A percentile compares a stretch with the other conserved stretches of the same genome.
Evolutionary conservation across 768 basidiomycete genomes (phyloP).

Genomic region (Hygrocybe coccinea): DNA sequence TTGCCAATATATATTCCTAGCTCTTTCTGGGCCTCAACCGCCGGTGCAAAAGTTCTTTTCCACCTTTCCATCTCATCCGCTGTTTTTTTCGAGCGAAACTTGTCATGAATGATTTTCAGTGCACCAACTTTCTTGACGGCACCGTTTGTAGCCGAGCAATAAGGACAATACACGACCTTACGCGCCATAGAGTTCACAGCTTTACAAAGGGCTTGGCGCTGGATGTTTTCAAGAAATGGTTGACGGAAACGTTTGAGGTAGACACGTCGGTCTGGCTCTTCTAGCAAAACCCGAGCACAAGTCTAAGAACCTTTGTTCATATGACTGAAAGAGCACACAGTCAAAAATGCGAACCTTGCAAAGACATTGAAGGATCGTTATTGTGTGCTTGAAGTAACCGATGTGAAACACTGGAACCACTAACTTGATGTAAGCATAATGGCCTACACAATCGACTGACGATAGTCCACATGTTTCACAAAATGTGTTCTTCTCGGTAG

Average conservation of each 20-base stretch:
- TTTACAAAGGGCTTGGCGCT: conserved; percentile 77
- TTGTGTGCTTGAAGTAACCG: conserved; percentile 95
- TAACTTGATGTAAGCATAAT: conserved; percentile 98
- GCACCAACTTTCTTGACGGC: conserved; percentile 94
- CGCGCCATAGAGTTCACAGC: conserved; percentile 81
- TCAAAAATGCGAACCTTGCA: conserved; percentile 68
- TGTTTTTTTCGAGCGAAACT: conserved; percentile 91
- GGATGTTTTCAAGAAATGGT: conserved; percentile 87
- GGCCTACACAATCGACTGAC: conserved; percentile 93
- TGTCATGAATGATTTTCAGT: conserved; percentile 95
- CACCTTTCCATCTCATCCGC: conserved; percentile 84
- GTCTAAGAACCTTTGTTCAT: conserved; percentile 42
- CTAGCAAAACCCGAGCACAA: conserved; percentile 86
- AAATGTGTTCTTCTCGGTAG: conserved; percentile 84
- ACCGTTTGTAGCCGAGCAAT: conserved; percentile 91
- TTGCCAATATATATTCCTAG: conserved; percentile 79
- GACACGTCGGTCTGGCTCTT: conserved; percentile 76
- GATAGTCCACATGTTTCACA: conserved; percentile 94
- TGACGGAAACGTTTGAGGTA: conserved; percentile 89
- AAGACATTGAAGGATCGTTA: conserved; percentile 88
- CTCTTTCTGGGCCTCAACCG: conserved; percentile 84
- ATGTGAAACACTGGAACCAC: conserved; percentile 97
- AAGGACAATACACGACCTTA: conserved; percentile 87
- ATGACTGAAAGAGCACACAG: conserved; percentile 1
- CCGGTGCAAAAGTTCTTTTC: conserved; percentile 74